phyloP scores from a whole-genome alignment of 768 basidiomycete genomes.

The Suillus subaureus region DNA sequence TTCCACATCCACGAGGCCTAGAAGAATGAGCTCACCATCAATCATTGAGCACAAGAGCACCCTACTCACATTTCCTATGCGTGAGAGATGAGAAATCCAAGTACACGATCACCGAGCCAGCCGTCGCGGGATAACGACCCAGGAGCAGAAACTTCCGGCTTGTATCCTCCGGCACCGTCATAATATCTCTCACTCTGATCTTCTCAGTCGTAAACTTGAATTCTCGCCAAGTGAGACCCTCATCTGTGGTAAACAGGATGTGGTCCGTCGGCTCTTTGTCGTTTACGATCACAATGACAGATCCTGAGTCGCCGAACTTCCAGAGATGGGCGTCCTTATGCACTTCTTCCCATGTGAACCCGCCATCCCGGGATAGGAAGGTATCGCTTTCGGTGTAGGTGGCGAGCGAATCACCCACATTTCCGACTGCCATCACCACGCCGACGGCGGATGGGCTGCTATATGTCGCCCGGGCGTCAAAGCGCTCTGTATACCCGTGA shows the following conservation, averaged over 20 bases:
- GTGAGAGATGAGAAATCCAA: constrained; percentile 88
- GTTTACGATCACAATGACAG: constrained; percentile 90
- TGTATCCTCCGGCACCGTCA: constrained; percentile 88
- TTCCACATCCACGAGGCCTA: constrained; percentile 70
- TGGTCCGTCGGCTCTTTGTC: constrained; percentile 93
- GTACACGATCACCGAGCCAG: constrained; percentile 63
- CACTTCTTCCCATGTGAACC: constrained; percentile 98
- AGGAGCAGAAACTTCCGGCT: constrained; percentile 89
- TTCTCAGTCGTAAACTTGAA: constrained; percentile 77
- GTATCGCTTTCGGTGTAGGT: constrained; percentile 89
- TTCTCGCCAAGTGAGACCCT: constrained; percentile 86
- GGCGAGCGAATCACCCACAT: constrained; percentile 83
- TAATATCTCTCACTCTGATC: constrained; percentile 73
- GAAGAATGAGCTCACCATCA: constrained; percentile 7
- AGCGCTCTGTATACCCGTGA: constrained; percentile 94
- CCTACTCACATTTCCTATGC: constrained; percentile 65
- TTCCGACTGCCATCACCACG: constrained; percentile 94
- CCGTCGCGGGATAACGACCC: constrained; percentile 54
- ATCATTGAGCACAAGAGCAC: not conserved
- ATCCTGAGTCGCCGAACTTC: constrained; percentile 98
- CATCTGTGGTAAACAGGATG: constrained; percentile 86
- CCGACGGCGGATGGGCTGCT: constrained; percentile 92
- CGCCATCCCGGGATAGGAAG: constrained; percentile 94
- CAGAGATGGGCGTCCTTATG: constrained; percentile 97
- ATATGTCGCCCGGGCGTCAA: constrained; percentile 88